Evolutionary conservation across 2,329 filamentous ascomycete genomes (phyloP).

Genomic region (Cytospora piceicola): DNA sequence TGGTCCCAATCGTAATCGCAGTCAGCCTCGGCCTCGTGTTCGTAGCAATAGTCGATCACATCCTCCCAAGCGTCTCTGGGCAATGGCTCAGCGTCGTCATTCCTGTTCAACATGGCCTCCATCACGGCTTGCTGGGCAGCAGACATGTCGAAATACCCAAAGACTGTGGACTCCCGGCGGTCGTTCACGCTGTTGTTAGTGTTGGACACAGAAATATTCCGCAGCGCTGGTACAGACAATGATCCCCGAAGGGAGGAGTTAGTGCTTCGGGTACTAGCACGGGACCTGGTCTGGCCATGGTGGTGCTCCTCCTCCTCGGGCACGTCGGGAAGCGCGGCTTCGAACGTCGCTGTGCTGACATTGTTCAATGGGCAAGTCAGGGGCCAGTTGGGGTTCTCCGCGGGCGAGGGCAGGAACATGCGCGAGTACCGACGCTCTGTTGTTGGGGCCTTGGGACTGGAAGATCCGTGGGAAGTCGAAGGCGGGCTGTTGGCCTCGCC

Average conservation of each 20-base stretch:
- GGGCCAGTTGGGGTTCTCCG: constrained; percentile 49
- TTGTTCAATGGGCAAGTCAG: constrained; percentile 44
- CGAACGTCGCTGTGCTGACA: constrained; percentile 38
- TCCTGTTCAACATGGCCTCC: constrained; percentile 35
- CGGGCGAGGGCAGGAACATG: constrained; percentile 43
- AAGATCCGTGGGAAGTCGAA: constrained; percentile 37
- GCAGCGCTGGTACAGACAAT: constrained; percentile 53
- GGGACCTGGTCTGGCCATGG: constrained; percentile 44
- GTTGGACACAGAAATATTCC: constrained; percentile 23
- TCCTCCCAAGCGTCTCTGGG: constrained; percentile 65
- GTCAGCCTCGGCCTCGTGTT: constrained; percentile 68
- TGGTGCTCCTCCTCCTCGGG: constrained; percentile 66
- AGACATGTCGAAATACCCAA: constrained; percentile 50
- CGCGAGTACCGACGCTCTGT: constrained; percentile 41
- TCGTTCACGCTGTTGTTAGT: constrained; percentile 32
- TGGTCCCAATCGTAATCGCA: constrained; percentile 70
- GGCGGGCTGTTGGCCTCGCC: constrained; percentile 35
- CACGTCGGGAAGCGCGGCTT: constrained; percentile 58
- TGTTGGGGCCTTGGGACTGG: constrained; percentile 34
- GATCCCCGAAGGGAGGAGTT: constrained; percentile 58
- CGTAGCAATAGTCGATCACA: constrained; percentile 72
- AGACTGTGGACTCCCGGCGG: constrained; percentile 55
- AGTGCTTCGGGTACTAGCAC: constrained; percentile 52
- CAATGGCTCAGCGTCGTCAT: constrained; percentile 37
- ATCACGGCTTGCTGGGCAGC: constrained; percentile 42